Percentiles rank a stretch among this genome's conserved stretches.
These are phyloP conservation scores for Aspergillus niger DNA, from an alignment of 2,329 filamentous ascomycete species.

Conservation along the genomic window DNA sequence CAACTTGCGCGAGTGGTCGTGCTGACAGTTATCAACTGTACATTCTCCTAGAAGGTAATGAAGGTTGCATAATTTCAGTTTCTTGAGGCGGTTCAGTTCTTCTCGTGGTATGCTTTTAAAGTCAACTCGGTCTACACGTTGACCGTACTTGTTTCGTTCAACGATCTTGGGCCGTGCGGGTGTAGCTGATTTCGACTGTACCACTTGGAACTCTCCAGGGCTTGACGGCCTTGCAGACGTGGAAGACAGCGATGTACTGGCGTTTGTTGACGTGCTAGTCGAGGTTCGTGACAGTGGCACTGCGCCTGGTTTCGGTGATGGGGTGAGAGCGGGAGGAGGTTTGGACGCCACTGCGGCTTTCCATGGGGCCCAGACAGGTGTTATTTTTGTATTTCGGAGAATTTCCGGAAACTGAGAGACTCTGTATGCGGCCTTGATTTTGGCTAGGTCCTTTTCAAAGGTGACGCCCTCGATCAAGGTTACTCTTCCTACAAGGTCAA, in stretches of 20 bases:
- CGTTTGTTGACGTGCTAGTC: conserved; percentile 42
- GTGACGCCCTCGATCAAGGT: conserved; percentile 60
- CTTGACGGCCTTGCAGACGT: conserved; percentile 41
- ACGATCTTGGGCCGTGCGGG: conserved; percentile 42
- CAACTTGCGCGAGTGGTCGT: conserved; percentile 58
- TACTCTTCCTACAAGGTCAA: conserved; percentile 50
- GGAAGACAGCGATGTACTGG: conserved; percentile 37
- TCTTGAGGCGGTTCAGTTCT: conserved; percentile 62
- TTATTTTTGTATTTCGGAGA: conserved; percentile 57
- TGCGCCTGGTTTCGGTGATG: conserved; percentile 38
- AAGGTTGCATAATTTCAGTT: conserved; percentile 64
- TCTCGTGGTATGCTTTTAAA: conserved; percentile 55
- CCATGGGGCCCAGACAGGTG: conserved; percentile 37
- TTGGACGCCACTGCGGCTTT: conserved; percentile 33
- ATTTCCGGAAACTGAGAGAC: conserved; percentile 54
- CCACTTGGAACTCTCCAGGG: conserved; percentile 41
- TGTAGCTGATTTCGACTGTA: conserved; percentile 38
- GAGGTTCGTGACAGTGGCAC: conserved; percentile 39
- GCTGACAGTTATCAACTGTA: conserved; percentile 56
- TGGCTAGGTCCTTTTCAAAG: conserved; percentile 56
- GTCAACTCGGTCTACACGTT: conserved; percentile 58
- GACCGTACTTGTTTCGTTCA: conserved; percentile 60
- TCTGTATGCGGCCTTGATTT: conserved; percentile 51
- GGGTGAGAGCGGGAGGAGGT: conserved; percentile 35
- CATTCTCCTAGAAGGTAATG: conserved; percentile 62